phyloP scores from a whole-genome alignment of 169 alveolate genomes.

The Plasmodium yoelii region DNA sequence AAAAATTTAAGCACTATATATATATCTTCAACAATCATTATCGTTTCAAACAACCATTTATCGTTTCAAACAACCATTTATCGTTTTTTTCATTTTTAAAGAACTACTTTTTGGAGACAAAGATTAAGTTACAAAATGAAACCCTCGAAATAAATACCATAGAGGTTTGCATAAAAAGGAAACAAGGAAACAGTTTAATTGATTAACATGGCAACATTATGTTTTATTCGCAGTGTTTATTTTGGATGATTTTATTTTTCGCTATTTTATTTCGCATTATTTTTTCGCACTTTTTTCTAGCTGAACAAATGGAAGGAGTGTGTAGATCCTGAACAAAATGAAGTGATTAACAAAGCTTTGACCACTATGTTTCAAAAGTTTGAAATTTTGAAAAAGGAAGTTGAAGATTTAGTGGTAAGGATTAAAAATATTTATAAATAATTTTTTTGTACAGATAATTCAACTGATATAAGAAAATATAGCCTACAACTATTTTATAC shows the following conservation, averaged over 20 bases:
- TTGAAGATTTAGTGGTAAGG: constrained; percentile 42
- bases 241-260: no score
- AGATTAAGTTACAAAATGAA: constrained; percentile 45
- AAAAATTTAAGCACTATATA: not conserved
- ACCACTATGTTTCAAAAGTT: constrained; percentile 25
- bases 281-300: no score
- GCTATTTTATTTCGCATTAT: not conserved
- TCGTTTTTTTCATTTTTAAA: not conserved
- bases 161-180: constrained; percentile 14
- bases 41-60: not conserved
- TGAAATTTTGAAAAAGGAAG: constrained; percentile 37
- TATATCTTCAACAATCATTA: no score
- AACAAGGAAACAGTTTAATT: not conserved
- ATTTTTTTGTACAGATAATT: not conserved
- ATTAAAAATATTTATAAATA: not conserved
- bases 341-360: constrained; percentile 46
- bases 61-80: not conserved
- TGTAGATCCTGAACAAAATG: constrained; percentile 24
- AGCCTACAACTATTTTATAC: not conserved
- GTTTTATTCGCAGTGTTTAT: no score
- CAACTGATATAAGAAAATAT: not conserved
- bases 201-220: not conserved
- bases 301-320: constrained; percentile 52
- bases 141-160: constrained; percentile 38
- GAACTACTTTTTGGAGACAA: constrained; percentile 69